Base-by-base conservation (phyloP, 495 filamentous ascomycete genomes). In the Hypoxylon rickii region DNA sequence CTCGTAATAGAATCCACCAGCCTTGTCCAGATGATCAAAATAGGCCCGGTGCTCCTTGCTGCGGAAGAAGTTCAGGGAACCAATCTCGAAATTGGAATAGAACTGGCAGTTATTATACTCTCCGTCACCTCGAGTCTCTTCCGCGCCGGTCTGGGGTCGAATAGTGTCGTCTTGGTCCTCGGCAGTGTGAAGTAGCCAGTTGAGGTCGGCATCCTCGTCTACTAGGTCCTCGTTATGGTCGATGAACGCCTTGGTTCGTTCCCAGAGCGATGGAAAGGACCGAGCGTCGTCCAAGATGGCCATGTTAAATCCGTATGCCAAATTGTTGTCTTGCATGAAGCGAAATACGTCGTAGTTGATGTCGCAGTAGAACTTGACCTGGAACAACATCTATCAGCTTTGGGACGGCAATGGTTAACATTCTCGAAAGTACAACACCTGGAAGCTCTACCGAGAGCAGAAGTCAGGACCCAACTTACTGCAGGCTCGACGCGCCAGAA, bases 401-500 rank as follows among this genome's bases (percentile, higher is more conserved):
- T 6, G 16, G 12, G 40, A 31, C n/a, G 43, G 15, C 15, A 52
- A 42, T 24, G 26, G 34, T 22, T 13, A 1, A 10, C 17, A 12
- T 6, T 10, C 17, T 32, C 10, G 31, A n/a, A 5, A 24, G 26
- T 8, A 55, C 32, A 41, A 21, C 10, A 12, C 19, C n/a, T 50
- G 11, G n/a, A 24, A 8, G 7, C 4, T 4, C 24, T 12, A 51
- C 10, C 34, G 40, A 7, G 15, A 24, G 18, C 12, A 34, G 46
- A 49, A 38, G 24, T 29, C 19, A 46, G 51, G 63, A 53, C 51
- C 58, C 47, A 56, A 69, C 69, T 67, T 64, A 69, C 75, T 43
- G 72, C 70, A 50, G 86, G 87, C 69, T 89, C 86, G 11, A 89
- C 84, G 24, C 84, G 83, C 88, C 87, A 90, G 70, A 89, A 89